These are phyloP conservation scores for Sporothrix dimorphospora DNA, from an alignment of 2,329 filamentous ascomycete species.

Conservation along the genomic window DNA sequence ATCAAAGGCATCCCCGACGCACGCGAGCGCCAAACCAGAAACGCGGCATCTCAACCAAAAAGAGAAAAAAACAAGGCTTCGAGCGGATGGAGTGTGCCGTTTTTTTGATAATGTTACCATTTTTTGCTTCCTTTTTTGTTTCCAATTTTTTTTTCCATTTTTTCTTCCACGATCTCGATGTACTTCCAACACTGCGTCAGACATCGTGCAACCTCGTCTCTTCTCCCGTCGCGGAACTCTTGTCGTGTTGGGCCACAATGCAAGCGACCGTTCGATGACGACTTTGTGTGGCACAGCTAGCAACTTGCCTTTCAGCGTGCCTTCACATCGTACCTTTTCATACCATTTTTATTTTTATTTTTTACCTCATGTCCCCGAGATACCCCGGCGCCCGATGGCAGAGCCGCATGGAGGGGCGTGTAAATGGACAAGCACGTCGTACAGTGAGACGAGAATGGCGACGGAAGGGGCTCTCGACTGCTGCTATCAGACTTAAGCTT, in stretches of 20 bases:
- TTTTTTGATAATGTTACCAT: no score
- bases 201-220: neutral
- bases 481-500: neutral
- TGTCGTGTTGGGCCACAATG: neutral
- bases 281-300: neutral
- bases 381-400: conserved; percentile 1
- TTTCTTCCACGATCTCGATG: neutral
- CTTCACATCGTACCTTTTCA: neutral
- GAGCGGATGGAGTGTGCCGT: neutral
- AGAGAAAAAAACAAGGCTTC: neutral
- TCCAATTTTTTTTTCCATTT: neutral
- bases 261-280: neutral
- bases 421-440: neutral
- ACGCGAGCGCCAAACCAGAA: no score
- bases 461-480: neutral
- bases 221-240: no score
- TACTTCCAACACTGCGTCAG: neutral
- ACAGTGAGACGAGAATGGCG: neutral
- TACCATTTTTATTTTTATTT: neutral
- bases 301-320: neutral
- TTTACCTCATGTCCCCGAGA: neutral
- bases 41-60: no score
- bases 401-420: neutral
- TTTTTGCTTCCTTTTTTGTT: neutral
- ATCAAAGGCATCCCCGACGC: no score